These are phyloP conservation scores for Xylariaceae sp. DNA, from an alignment of 2,329 filamentous ascomycete genomes.

Conservation along the genomic window DNA sequence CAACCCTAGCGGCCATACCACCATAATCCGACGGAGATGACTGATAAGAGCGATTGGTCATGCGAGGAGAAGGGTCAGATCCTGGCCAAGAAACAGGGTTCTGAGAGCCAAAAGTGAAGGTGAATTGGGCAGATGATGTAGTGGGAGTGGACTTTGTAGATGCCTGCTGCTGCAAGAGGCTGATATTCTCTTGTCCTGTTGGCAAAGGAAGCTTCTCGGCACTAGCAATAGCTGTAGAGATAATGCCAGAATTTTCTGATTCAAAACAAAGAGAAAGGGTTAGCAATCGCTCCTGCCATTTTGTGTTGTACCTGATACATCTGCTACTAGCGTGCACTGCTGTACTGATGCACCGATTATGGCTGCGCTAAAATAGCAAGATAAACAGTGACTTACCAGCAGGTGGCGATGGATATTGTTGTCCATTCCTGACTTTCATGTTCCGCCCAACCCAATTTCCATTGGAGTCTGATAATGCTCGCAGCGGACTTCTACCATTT, in stretches of 20 bases:
- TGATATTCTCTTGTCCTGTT: conserved; percentile 72
- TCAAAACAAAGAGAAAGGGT: conserved; percentile 14
- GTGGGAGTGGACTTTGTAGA: conserved; percentile 57
- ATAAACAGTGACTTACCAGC: conserved; percentile 38
- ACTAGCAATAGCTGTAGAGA: conserved; percentile 87
- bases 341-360: no score
- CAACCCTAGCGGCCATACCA: conserved; percentile 11
- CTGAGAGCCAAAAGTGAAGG: conserved; percentile 91
- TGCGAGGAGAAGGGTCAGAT: conserved; percentile 34
- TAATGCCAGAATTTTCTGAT: conserved; percentile 67
- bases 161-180: conserved; percentile 68
- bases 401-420: conserved; percentile 36
- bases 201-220: conserved; percentile 66
- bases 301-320: background rate
- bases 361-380: no score
- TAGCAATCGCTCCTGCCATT: conserved; percentile 12
- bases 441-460: conserved; percentile 51
- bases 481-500: conserved; percentile 59
- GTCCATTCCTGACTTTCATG: conserved; percentile 42
- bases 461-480: conserved; percentile 56
- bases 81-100: conserved; percentile 76
- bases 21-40: conserved; percentile 17
- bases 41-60: conserved; percentile 28
- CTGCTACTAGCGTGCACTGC: no score
- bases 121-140: conserved; percentile 83